Base-by-base conservation (phyloP, 225 moss, liverwort and hornwort species). In the Straminergon stramineum region DNA sequence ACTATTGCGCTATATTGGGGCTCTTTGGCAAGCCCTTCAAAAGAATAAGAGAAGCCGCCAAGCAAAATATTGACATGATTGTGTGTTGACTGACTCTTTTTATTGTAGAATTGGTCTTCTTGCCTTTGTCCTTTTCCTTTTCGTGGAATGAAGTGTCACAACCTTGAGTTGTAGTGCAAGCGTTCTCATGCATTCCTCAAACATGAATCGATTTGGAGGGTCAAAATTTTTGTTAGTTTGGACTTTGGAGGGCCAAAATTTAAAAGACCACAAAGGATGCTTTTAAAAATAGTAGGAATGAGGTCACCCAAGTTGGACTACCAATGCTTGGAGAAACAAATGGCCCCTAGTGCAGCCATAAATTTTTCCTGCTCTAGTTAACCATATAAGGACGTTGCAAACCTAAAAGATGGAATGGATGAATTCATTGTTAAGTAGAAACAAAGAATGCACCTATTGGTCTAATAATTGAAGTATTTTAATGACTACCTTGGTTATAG, bases 1-100 rank as follows among this genome's bases (percentile, higher is more conserved):
- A 17, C 6, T 48, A 14, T 0, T 6, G 1, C 2, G 0, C 4
- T 17, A 11, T 6, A 7, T 18, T 11, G 2, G 17, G 5, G 2
- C 10, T 75, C 7, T 30, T 28, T 30, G 30, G 9, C 3, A 31
- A 75, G 32, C 1, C 31, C 5, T 19, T 75, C 7, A 30, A 31
- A 31, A 51, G 2, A 31, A 30, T 30, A 30, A 75, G 15, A 75
- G 2, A 51, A 48, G 48, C 48, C 9, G 9, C 9, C 10, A 48
- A 4, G 11, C 12, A 51, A 31, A 75, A 10, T 51, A 9, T 31
- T 74, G 16, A 15, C 18, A 11, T 75, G 6, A 30, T 48, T 75
- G 18, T 19, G 11, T 7, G 7, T 51, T 31, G 11, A 31, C 39
- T 31, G 11, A 31, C 39, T 75, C 2, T 48, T 5, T 51, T 19